A percentile compares a stretch with the other conserved stretches of the same genome.
These are phyloP conservation scores for Endotrypanum monterogeii DNA, from an alignment of 208 protist genomes.

Conservation along the genomic window DNA sequence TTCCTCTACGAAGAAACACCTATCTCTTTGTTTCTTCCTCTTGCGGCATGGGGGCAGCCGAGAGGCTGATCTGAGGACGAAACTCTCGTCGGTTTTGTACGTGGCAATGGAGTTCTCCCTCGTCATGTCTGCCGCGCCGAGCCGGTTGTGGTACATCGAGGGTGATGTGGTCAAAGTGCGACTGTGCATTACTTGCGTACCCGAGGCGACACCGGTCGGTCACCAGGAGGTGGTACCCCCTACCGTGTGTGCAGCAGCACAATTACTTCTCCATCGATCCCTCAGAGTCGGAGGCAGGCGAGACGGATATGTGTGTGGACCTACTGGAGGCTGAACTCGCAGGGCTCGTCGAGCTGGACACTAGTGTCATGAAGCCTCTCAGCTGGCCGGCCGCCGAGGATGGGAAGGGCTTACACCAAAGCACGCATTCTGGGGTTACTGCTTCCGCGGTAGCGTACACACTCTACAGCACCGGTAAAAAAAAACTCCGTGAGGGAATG, in stretches of 20 bases:
- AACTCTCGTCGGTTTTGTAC: neutral
- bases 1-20: too few species aligned
- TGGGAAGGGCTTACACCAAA: neutral
- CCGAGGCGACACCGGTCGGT: slow-evolving; percentile 14
- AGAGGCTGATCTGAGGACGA: neutral
- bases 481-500: slow-evolving; percentile 14
- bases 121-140: slow-evolving; percentile 21
- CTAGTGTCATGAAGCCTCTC: slow-evolving; percentile 36
- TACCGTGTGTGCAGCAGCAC: slow-evolving; percentile 10
- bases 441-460: slow-evolving; percentile 8
- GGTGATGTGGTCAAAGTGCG: slow-evolving; percentile 60
- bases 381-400: slow-evolving; percentile 14
- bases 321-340: slow-evolving; percentile 30
- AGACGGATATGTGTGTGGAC: slow-evolving; percentile 37
- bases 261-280: slow-evolving; percentile 48
- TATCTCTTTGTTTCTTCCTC: neutral
- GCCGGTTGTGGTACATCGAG: slow-evolving; percentile 67
- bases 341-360: slow-evolving; percentile 32
- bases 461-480: slow-evolving; percentile 22
- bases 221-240: slow-evolving; percentile 22
- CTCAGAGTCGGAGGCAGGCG: slow-evolving; percentile 12
- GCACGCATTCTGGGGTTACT: neutral
- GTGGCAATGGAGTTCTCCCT: slow-evolving; percentile 21
- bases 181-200: slow-evolving; percentile 37
- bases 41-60: neutral